Evolutionary conservation across 768 basidiomycete genomes (phyloP), one percentile per base, ranked within the genome.

Genomic region (Russula compacta): DNA sequence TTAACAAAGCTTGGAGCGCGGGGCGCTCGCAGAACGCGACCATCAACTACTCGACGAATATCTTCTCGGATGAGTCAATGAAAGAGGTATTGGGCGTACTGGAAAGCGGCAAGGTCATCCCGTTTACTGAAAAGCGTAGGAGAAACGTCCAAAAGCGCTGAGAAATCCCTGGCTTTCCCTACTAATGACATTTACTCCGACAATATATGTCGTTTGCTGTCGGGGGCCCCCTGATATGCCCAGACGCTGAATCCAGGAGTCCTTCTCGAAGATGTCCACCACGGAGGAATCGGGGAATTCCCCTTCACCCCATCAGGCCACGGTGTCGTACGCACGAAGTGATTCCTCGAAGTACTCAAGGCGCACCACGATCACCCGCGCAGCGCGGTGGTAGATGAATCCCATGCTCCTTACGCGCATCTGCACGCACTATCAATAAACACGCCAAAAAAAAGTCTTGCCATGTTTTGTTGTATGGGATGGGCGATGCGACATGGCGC

Each of bases 221-320:
- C 68, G 6, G 61, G 63, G 32, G 67, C 48, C 50, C 65, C 67
- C 53, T 68, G 65, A 54, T 64, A 64, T 36, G 66, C 66, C 65
- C 66, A 66, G 14, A 67, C 64, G 49, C 63, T 67, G 17, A 49
- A 67, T 66, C 67, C 66, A 64, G 49, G 51, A 54, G 56, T 69
- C 64, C 35, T 58, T 49, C 36, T 69, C 66, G 38, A 69, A 53
- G 3, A 33, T 47, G 33, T 59, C 67, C 29, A 64, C 46, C 8
- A 60, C 42, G 15, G 42, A 61, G 43, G n/a, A 40, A 59, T 35
- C 24, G 29, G 62, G 33, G 12, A 19, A 53, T 42, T 14, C 58
- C 19, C 17, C 44, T 50, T 64, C 21, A 38, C 47, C 40, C 58
- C 51, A 51, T 19, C 33, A 42, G 1, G 56, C 43, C 65, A 65